Evolutionary conservation across 2,329 filamentous ascomycete genomes (phyloP), one percentile per base, ranked within the genome.

Genomic region (Whalleya microplaca): DNA sequence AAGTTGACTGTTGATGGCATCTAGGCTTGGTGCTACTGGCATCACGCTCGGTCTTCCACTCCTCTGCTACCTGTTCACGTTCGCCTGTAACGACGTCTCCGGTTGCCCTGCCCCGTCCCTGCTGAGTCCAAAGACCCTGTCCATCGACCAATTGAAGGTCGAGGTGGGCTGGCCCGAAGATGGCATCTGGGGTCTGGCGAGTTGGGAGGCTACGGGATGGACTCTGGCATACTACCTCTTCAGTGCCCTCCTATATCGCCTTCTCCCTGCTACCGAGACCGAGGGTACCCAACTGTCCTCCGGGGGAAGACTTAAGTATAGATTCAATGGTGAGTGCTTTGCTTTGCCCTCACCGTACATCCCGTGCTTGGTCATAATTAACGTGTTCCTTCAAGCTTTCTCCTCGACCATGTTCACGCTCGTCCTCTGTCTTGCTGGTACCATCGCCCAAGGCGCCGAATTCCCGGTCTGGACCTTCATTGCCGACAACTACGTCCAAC

Each of bases 391-490:
- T 41, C 23, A 64, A 94, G 91, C 91, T 9, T 88, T 95, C 73
- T 78, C 80, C 62, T 92, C 91, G n/a, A 88, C 88, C 58, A 74
- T 92, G 53, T 80, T 89, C 61, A 93, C 88, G 48, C 78, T 96
- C 44, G 80, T 82, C n/a, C 78, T 88, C 5, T 84, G 88, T 50
- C 86, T 86, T 32, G 87, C 87, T 8, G 93, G 92, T 47, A 96
- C 92, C 2, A 75, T 87, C 41, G 75, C 86, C 2, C 84, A 94
- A 65, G 94, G 94, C 54, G 85, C 91, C 49, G 82, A 94, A 19
- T 97, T 96, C 68, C 83, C 86, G 8, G 84, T 97, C 49, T 99
- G 94, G 94, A 91, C 88, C 21, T 98, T 92, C 75, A 92, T 98
- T 69, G 88, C 90, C 78, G 88, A 96, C 71, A 94, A 98, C 77